Percentiles rank a stretch among this genome's conserved stretches.
Conservation (phyloP, 352 stramenopile species). For the Phytophthora pseudosyringae region DNA sequence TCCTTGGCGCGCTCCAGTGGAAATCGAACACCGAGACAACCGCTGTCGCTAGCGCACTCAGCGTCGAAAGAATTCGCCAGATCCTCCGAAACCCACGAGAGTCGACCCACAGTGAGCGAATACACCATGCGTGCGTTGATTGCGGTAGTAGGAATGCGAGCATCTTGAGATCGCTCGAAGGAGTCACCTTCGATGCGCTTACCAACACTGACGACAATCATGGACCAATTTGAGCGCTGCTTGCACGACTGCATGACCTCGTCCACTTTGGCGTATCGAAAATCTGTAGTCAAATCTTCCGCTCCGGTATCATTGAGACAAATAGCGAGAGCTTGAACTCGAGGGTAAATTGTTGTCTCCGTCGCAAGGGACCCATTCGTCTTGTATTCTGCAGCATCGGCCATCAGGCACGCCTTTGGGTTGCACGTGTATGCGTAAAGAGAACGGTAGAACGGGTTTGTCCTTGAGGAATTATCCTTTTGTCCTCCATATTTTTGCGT, state of each 20-base stretch:
- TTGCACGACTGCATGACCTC: slow-evolving; percentile 19
- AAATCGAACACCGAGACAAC: slow-evolving; percentile 6
- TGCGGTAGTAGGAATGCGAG: too few species aligned
- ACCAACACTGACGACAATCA: slow-evolving; percentile 23
- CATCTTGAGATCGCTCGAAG: neutral
- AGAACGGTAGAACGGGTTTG: slow-evolving; percentile 1
- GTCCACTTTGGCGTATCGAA: neutral
- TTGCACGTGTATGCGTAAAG: neutral
- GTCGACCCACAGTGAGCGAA: slow-evolving; percentile 28
- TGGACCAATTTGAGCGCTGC: slow-evolving; percentile 16
- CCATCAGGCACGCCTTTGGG: neutral
- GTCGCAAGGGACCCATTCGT: neutral
- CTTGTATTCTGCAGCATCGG: neutral
- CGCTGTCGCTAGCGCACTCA: neutral
- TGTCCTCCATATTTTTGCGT: slow-evolving; percentile 8
- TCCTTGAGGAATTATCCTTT: slow-evolving; percentile 11
- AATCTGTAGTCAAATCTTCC: slow-evolving; percentile 5
- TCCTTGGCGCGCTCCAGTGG: neutral
- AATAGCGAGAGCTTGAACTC: slow-evolving; percentile 23
- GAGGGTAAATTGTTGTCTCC: slow-evolving; percentile 14
- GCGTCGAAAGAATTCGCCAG: neutral
- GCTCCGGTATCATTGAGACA: slow-evolving; percentile 9
- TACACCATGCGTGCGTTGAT: slow-evolving; percentile 25
- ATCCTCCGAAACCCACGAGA: slow-evolving; percentile 17
- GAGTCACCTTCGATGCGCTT: slow-evolving; percentile 20